phyloP scores from a whole-genome alignment of 257 asterid genomes.

The Solanum microdontum region DNA sequence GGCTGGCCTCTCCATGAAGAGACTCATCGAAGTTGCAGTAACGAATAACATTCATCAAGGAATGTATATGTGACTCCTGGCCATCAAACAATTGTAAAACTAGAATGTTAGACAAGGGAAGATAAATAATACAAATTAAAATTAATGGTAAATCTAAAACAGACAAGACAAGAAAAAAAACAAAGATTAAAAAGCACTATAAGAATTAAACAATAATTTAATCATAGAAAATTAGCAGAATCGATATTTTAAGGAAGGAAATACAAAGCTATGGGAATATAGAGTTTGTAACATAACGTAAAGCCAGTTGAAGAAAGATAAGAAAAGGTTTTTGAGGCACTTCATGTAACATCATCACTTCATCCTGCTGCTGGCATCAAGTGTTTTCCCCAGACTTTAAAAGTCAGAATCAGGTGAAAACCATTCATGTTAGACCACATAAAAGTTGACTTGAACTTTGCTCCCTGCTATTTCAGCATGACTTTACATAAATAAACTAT shows the following conservation, averaged over 20 bases:
- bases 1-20: conserved; percentile 77
- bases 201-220: background rate
- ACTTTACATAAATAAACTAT: background rate
- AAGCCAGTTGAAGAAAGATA: background rate
- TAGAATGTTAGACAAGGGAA: background rate
- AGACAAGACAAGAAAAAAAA: background rate
- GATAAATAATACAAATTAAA: background rate
- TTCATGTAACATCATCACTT: background rate
- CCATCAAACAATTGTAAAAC: conserved; percentile 1
- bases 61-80: conserved; percentile 97
- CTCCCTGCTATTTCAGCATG: background rate
- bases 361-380: background rate
- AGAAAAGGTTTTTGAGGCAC: background rate
- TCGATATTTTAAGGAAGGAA: background rate
- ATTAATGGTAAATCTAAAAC: background rate
- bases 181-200: background rate
- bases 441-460: background rate
- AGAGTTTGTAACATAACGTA: background rate
- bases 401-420: background rate
- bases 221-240: background rate
- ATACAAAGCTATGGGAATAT: background rate
- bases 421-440: background rate
- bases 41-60: conserved; percentile 94
- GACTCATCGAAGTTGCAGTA: conserved; percentile 94
- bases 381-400: background rate